phyloP scores from a whole-genome alignment of 2,329 filamentous ascomycete genomes.

The Colletotrichum eleusines region DNA sequence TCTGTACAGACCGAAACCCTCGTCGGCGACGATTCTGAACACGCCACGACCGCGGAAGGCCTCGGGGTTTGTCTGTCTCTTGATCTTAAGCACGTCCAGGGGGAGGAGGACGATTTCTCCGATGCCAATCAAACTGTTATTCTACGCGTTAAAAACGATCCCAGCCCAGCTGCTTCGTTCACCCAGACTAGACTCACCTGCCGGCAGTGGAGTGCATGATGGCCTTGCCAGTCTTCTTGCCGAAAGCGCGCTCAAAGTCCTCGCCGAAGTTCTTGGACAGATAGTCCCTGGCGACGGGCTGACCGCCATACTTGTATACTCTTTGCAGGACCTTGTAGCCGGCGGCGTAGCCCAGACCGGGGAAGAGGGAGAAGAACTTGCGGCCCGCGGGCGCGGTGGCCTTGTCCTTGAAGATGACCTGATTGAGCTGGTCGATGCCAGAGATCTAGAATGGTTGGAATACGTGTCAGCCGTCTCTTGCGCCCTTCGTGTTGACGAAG shows the following conservation, averaged over 20 bases:
- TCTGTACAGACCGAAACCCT: slow-evolving; percentile 95
- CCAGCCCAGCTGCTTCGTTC: slow-evolving; percentile 5
- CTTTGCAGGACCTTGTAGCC: slow-evolving; percentile 98
- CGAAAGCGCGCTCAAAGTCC: slow-evolving; percentile 89
- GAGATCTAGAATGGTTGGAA: slow-evolving; percentile 18
- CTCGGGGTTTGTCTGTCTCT: slow-evolving; percentile 98
- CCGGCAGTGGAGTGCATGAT: slow-evolving; percentile 98
- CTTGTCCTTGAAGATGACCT: slow-evolving; percentile 93
- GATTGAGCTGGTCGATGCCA: slow-evolving; percentile 75
- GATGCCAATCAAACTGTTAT: slow-evolving; percentile 86
- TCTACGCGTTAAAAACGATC: background rate
- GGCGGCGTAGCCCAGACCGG: slow-evolving; percentile 95
- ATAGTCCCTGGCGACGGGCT: slow-evolving; percentile 94
- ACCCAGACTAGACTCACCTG: slow-evolving; percentile 65
- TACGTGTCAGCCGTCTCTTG: slow-evolving; percentile 19
- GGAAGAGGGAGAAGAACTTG: slow-evolving; percentile 97
- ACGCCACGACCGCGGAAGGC: slow-evolving; percentile 95
- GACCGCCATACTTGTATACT: slow-evolving; percentile 98
- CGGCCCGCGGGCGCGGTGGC: slow-evolving; percentile 75
- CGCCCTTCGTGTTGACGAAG: background rate
- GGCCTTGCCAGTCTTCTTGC: slow-evolving; percentile 97
- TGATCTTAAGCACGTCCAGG: slow-evolving; percentile 98
- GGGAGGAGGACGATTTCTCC: slow-evolving; percentile 96
- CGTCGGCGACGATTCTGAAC: slow-evolving; percentile 88
- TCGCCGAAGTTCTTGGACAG: slow-evolving; percentile 82